These are phyloP conservation scores for Pseudonitzschia pungens DNA, from an alignment of 108 stramenopile genomes.

Conservation along the genomic window DNA sequence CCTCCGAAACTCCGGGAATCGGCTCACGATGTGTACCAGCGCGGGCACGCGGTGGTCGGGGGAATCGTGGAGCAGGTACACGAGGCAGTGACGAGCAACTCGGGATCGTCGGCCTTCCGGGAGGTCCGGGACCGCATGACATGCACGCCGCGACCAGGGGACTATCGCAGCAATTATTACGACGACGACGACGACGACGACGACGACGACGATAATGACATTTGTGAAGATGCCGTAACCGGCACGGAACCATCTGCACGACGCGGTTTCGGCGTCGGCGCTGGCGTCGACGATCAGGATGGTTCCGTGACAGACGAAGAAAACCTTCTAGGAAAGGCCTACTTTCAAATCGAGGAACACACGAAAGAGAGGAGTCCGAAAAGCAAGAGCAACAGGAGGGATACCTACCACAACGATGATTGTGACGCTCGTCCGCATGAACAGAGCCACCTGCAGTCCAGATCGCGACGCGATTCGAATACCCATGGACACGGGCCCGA, in stretches of 20 bases:
- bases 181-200: neutral
- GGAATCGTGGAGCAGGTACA: slow-evolving; percentile 9
- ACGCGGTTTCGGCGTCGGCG: too few relatives aligned
- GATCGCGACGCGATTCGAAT: neutral
- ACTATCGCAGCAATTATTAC: neutral
- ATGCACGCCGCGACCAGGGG: neutral
- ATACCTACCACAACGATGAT: too few relatives aligned
- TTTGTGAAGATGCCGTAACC: neutral
- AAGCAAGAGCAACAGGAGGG: neutral
- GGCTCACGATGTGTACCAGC: slow-evolving; percentile 7
- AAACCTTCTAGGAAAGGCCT: neutral
- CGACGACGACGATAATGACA: neutral
- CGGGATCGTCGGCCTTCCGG: neutral
- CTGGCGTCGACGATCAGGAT: neutral
- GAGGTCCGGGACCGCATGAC: slow-evolving; percentile 4
- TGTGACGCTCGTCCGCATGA: neutral
- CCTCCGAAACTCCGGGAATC: neutral
- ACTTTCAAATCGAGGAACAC: neutral
- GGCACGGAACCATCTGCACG: too few relatives aligned
- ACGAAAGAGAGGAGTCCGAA: neutral
- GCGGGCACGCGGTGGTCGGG: slow-evolving; percentile 11
- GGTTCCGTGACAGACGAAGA: neutral
- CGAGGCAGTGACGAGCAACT: neutral
- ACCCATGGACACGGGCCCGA: neutral
- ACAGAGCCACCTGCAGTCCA: neutral